Conservation (phyloP, 768 basidiomycete genomes). For the Amanita pallidorosea region DNA sequence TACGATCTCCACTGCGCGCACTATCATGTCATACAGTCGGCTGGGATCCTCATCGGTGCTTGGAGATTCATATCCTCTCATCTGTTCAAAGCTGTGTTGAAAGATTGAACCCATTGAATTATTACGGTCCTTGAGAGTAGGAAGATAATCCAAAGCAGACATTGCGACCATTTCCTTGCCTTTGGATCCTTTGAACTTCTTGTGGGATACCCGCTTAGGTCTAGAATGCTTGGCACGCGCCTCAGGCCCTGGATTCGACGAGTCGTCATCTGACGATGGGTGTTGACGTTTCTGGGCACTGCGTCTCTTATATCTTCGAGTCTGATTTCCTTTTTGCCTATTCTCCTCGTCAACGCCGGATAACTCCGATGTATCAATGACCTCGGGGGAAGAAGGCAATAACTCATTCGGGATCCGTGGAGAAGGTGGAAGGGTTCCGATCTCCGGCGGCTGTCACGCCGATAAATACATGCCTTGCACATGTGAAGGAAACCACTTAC, state of each 20-base stretch:
- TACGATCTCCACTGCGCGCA: conserved; percentile 28
- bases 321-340: neutral
- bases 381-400: conserved; percentile 3
- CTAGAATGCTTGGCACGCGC: neutral
- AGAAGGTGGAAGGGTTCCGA: conserved; percentile 20
- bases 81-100: conserved; percentile 1
- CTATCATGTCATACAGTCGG: conserved; percentile 29
- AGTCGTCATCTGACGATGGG: neutral
- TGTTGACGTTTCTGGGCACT: neutral
- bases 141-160: conserved; percentile 2
- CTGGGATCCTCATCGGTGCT: conserved; percentile 23
- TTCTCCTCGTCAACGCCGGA: neutral
- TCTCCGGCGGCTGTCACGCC: conserved; percentile 21
- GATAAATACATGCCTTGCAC: neutral
- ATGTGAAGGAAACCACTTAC: conserved; percentile 23
- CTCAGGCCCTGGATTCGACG: neutral
- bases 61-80: conserved; percentile 19
- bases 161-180: neutral
- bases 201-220: neutral
- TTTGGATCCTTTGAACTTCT: neutral
- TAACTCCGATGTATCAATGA: neutral
- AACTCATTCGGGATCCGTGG: conserved; percentile 21
- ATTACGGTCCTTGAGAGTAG: neutral
- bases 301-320: neutral
- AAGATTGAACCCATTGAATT: neutral